A percentile compares a stretch with the other conserved stretches of the same genome.
phyloP scores from a whole-genome alignment of 2,329 filamentous ascomycete species.

The Ciborinia camelliae region DNA sequence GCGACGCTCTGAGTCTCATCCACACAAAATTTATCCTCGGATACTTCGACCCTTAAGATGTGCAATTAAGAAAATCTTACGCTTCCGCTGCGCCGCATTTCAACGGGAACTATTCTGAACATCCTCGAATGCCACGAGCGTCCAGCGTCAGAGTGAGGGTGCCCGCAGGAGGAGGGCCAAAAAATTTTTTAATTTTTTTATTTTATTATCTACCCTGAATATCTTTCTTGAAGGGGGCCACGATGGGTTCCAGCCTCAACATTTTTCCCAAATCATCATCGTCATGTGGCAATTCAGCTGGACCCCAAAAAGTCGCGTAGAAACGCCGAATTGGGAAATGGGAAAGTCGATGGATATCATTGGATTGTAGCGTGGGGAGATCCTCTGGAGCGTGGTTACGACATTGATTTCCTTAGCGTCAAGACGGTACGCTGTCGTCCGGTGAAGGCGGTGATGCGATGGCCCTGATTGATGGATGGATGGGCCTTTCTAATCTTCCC shows the following conservation, averaged over 20 bases:
- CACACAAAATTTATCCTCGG: background rate
- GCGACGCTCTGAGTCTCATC: background rate
- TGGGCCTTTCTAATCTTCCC: constrained; percentile 7
- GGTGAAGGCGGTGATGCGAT: no score
- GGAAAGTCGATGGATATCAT: constrained; percentile 1
- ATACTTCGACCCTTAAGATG: constrained; percentile 10
- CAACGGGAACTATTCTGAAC: constrained; percentile 18
- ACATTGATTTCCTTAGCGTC: background rate
- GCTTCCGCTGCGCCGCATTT: constrained; percentile 18
- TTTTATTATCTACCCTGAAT: no score
- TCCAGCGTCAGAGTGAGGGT: background rate
- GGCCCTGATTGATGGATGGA: no score
- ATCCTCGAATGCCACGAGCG: constrained; percentile 18
- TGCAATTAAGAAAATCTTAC: constrained; percentile 20
- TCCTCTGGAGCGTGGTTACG: constrained; percentile 1
- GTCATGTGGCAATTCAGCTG: constrained; percentile 18
- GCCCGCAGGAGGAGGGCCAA: background rate
- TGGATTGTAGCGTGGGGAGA: constrained; percentile 19
- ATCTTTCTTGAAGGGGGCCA: constrained; percentile 2
- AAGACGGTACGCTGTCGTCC: background rate
- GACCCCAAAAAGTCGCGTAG: constrained; percentile 20
- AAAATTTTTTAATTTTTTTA: no score
- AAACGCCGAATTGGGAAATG: constrained; percentile 9
- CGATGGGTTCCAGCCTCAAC: constrained; percentile 13
- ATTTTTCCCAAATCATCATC: constrained; percentile 2